Conservation (phyloP, 2,329 filamentous ascomycete species). For the Basipetospora chlamydospora region DNA sequence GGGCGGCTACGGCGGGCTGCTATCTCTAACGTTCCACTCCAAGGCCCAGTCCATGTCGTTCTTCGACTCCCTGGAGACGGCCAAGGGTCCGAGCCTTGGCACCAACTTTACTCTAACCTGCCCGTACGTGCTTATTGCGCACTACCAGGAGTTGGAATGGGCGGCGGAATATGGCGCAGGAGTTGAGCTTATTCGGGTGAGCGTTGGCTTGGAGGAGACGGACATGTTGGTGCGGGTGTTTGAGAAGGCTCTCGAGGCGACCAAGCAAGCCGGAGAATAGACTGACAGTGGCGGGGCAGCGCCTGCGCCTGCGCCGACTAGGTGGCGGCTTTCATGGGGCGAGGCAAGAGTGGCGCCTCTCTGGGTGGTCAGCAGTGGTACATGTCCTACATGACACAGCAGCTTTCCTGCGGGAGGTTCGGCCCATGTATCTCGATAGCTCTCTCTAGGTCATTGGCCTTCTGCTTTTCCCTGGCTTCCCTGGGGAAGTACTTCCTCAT, state of each 20-base stretch:
- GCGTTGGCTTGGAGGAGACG: slow-evolving; percentile 76
- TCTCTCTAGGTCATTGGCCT: slow-evolving; percentile 61
- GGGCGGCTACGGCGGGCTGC: slow-evolving; percentile 78
- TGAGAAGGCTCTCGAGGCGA: slow-evolving; percentile 53
- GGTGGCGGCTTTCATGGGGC: too few relatives aligned
- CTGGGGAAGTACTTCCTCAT: slow-evolving; percentile 63
- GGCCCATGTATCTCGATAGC: slow-evolving; percentile 59
- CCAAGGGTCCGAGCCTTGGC: slow-evolving; percentile 87
- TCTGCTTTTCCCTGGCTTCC: slow-evolving; percentile 52
- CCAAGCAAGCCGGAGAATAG: too few relatives aligned
- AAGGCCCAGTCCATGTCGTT: slow-evolving; percentile 62
- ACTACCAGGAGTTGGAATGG: slow-evolving; percentile 90
- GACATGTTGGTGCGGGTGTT: slow-evolving; percentile 50
- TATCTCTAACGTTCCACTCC: slow-evolving; percentile 68
- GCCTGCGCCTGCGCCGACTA: too few relatives aligned
- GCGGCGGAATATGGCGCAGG: slow-evolving; percentile 69
- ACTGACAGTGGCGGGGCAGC: too few relatives aligned
- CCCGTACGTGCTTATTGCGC: slow-evolving; percentile 82
- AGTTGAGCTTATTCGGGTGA: slow-evolving; percentile 66
- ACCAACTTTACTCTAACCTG: slow-evolving; percentile 93
- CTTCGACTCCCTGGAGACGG: slow-evolving; percentile 72
- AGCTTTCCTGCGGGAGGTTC: slow-evolving; percentile 44
- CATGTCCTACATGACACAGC: slow-evolving; percentile 43
- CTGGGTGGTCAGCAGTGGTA: too few relatives aligned
- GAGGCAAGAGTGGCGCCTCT: not conserved